A percentile compares a stretch with the other conserved stretches of the same genome.
Conservation (phyloP, 1,139 yeast species). For the Oligophagozyma castellii region DNA sequence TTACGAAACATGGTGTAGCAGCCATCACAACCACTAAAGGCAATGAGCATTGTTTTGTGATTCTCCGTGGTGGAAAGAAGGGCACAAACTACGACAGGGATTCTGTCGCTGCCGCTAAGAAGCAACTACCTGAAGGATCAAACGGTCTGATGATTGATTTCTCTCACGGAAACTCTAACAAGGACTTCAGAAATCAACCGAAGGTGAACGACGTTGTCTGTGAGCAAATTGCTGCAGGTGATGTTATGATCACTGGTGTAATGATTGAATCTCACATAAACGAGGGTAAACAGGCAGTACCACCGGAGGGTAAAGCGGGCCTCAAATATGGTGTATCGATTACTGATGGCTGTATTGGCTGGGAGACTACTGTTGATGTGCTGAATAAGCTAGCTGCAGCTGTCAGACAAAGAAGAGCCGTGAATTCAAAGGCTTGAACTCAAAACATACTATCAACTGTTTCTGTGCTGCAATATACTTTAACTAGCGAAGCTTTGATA, state of each 20-base stretch:
- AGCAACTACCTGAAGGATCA: constrained; percentile 32
- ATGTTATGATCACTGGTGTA: constrained; percentile 68
- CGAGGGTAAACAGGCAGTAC: constrained; percentile 85
- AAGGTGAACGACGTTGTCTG: constrained; percentile 69
- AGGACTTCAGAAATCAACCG: constrained; percentile 92
- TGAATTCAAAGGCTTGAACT: too few relatives aligned
- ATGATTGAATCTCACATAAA: constrained; percentile 92
- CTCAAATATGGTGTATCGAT: constrained; percentile 92
- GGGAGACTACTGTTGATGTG: constrained; percentile 81
- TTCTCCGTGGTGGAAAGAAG: constrained; percentile 88
- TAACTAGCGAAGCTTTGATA: too few relatives aligned
- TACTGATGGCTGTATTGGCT: constrained; percentile 91
- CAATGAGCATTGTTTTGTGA: constrained; percentile 77
- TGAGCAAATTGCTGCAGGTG: constrained; percentile 72
- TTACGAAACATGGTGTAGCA: constrained; percentile 90
- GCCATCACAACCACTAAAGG: constrained; percentile 95
- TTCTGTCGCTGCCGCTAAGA: constrained; percentile 65
- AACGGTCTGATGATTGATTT: constrained; percentile 82
- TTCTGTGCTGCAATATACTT: too few relatives aligned
- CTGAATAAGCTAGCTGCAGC: constrained; percentile 68
- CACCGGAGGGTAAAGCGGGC: constrained; percentile 54
- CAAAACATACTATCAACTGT: too few relatives aligned
- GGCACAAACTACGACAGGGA: constrained; percentile 85
- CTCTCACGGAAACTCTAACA: constrained; percentile 92
- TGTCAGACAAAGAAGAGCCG: constrained; percentile 60